phyloP scores from a whole-genome alignment of 352 stramenopile genomes.

The Pythium folliculosum region DNA sequence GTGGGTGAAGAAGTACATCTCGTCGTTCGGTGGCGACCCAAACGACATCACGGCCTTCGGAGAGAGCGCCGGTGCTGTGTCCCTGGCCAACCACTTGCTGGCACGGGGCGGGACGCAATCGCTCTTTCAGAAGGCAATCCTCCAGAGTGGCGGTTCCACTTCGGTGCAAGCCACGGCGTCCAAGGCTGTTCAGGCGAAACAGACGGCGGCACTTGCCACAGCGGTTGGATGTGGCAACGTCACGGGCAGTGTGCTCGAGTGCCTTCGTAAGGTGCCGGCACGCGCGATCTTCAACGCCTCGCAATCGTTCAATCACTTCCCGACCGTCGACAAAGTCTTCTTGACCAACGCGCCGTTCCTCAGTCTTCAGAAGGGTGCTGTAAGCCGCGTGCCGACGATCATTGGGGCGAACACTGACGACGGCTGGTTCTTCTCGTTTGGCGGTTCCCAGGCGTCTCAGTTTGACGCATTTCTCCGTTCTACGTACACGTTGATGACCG shows the following conservation, averaged over 20 bases:
- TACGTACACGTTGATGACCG: too few relatives aligned
- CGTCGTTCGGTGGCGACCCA: constrained; percentile 40
- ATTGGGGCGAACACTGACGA: constrained; percentile 24
- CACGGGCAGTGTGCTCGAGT: neutral
- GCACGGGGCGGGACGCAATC: neutral
- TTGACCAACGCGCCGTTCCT: neutral
- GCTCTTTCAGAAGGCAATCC: constrained; percentile 17
- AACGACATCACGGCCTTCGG: constrained; percentile 37
- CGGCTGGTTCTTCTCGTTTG: constrained; percentile 9
- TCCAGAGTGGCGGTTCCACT: constrained; percentile 15
- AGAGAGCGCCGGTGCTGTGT: constrained; percentile 17
- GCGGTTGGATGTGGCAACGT: neutral
- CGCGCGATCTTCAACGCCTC: neutral
- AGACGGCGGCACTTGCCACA: neutral
- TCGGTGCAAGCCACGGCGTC: neutral
- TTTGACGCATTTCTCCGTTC: too few relatives aligned
- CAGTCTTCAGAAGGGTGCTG: neutral
- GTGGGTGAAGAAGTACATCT: constrained; percentile 41
- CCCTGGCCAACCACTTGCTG: constrained; percentile 5
- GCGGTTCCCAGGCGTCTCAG: too few relatives aligned
- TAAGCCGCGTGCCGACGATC: constrained; percentile 19
- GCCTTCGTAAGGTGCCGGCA: constrained; percentile 1
- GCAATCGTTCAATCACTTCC: neutral
- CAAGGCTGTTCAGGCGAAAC: neutral
- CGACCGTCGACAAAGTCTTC: constrained; percentile 12